Evolutionary conservation across 164 flowering plant genomes (phyloP).

Genomic region (Protea cynaroides): DNA sequence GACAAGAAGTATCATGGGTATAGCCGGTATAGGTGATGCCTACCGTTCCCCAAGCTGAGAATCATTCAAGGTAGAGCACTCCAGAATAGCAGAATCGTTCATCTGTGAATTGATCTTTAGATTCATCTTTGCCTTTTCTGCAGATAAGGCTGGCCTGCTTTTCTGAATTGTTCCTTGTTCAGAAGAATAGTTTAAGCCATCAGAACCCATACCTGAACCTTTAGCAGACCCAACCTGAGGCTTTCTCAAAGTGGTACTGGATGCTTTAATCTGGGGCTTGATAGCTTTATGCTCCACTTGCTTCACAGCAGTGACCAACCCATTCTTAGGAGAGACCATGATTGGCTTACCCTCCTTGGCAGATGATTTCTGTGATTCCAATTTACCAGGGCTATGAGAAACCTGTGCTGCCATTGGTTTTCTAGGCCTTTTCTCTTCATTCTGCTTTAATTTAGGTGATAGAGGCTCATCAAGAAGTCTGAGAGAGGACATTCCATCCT

Average conservation of each 20-base stretch:
- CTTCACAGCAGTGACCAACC: conserved; percentile 18
- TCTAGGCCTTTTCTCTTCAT: conserved; percentile 32
- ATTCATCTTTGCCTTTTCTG: conserved; percentile 42
- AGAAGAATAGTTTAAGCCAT: conserved; percentile 29
- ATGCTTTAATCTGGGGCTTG: conserved; percentile 32
- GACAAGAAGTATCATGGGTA: background rate
- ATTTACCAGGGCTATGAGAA: conserved; percentile 27
- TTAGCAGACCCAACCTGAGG: conserved; percentile 26
- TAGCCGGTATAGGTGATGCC: conserved; percentile 1
- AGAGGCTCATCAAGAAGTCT: conserved; percentile 10
- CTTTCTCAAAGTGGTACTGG: conserved; percentile 30
- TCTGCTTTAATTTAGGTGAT: conserved; percentile 21
- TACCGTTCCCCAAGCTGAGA: conserved; percentile 37
- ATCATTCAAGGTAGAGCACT: conserved; percentile 20
- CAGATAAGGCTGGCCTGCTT: conserved; percentile 31
- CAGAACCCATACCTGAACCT: conserved; percentile 24
- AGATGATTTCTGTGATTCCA: conserved; percentile 26
- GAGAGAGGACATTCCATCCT: conserved; percentile 20
- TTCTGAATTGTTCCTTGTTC: conserved; percentile 32
- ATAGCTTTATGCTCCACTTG: conserved; percentile 27
- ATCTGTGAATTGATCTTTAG: conserved; percentile 26
- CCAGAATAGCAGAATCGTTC: conserved; percentile 15
- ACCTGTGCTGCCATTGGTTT: conserved; percentile 16
- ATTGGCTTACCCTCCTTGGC: conserved; percentile 27
- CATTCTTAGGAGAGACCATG: conserved; percentile 28